phyloP scores from a whole-genome alignment of 78 protist species.

The Emiliania huxleyi region DNA sequence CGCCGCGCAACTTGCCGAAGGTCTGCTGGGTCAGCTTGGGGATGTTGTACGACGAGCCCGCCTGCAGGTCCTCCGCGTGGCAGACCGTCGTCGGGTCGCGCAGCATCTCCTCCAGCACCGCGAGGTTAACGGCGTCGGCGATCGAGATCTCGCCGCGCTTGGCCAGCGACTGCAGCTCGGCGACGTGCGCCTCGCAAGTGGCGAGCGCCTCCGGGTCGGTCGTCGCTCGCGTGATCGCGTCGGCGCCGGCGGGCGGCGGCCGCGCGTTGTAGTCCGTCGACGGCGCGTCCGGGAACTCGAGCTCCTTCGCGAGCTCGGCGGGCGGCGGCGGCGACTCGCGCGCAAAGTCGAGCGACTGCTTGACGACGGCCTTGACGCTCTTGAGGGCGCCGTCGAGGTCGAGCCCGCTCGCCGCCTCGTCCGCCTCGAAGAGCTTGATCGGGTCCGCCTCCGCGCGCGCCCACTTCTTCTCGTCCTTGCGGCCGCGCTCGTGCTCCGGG shows the following conservation, averaged over 20 bases:
- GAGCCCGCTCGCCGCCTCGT: too few species aligned
- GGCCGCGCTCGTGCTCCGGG: slow-evolving; percentile 53
- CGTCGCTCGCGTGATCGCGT: neutral
- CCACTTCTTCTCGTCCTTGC: slow-evolving; percentile 46
- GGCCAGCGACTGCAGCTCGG: neutral
- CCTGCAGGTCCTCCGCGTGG: slow-evolving; percentile 48
- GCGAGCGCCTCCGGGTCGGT: neutral
- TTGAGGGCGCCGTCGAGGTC: neutral
- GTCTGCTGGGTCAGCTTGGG: slow-evolving; percentile 49
- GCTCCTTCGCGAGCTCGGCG: slow-evolving; percentile 41
- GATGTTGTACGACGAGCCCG: slow-evolving; percentile 45
- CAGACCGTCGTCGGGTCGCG: slow-evolving; percentile 34
- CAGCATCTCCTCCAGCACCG: slow-evolving; percentile 43
- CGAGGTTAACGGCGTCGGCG: slow-evolving; percentile 44
- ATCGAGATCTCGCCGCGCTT: slow-evolving; percentile 20
- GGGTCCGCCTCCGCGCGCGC: slow-evolving; percentile 41
- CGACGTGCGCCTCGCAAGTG: neutral
- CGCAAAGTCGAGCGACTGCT: slow-evolving; percentile 13
- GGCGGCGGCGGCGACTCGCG: slow-evolving; percentile 20
- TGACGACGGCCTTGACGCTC: neutral
- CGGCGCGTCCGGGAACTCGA: slow-evolving; percentile 38
- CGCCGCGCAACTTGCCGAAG: slow-evolving; percentile 36
- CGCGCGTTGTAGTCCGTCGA: slow-evolving; percentile 35
- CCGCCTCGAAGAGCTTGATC: slow-evolving; percentile 36
- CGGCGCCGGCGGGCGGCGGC: slow-evolving; percentile 7